Evolutionary conservation across 164 flowering plant species (phyloP), one percentile per base, ranked within the genome.

Genomic region (Buxus sempervirens): DNA sequence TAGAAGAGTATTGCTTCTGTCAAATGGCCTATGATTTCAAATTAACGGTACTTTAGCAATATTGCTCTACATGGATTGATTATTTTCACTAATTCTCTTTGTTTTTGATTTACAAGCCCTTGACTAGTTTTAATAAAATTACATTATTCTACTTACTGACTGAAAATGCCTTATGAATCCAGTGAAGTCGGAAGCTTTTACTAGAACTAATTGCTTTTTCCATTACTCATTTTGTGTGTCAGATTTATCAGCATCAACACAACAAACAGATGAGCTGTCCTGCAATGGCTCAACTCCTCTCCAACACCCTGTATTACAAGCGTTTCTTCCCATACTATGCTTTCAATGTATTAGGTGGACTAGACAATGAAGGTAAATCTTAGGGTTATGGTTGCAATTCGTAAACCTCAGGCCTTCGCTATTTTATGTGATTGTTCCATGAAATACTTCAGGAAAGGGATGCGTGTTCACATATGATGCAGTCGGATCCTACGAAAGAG

Each of bases 211-310:
- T 65, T 61, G 24, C 62, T 54, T 51, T 7, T 38, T 22, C 56
- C 12, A 45, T 28, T 41, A 49, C 20, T 71, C 53, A 66, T 54
- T 38, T n/a, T 12, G 48, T 25, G 54, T n/a, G 55, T 58, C 78
- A 95, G 99, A 80, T 76, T 24, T 95, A 95, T 78, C 99, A 90
- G 73, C 97, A 92, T 70, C 99, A 92, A 64, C 99, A 92, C 77
- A 89, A 89, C 81, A 95, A 92, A 79, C 99, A 95, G 75, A 89
- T 95, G 97, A 95, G 97, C 83, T 95, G 97, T 76, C 98, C 99
- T 71, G 99, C 91, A 32, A 93, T 96, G 98, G 98, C 84, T 63
- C 98, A 90, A 73, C 83, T 92, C 54, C 96, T 95, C 24, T 90
- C 97, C 10, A 95, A 92, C 76, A 95, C 99, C 25, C 87, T 95